These are phyloP conservation scores for Zygotorulaspora sp. DNA, from an alignment of 805 yeast genomes.

Conservation along the genomic window DNA sequence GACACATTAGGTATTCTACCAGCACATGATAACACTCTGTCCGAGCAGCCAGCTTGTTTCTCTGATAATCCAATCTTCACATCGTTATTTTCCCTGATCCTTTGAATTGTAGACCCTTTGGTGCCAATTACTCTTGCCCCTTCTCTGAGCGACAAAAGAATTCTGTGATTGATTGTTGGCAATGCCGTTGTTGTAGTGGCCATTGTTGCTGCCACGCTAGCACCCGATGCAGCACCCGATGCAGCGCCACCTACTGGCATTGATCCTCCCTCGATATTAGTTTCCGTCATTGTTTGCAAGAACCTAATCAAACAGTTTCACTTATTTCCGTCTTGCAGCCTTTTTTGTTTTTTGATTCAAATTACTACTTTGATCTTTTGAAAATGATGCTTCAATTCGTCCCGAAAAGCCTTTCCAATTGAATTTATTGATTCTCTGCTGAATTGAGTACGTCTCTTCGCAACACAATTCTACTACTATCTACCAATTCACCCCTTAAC, in stretches of 20 bases:
- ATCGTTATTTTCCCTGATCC: constrained; percentile 65
- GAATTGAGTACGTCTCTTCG: no score
- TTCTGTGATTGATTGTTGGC: constrained; percentile 31
- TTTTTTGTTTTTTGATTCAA: no score
- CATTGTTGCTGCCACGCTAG: not conserved
- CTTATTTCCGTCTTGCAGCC: no score
- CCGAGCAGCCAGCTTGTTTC: constrained; percentile 73
- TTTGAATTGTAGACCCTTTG: constrained; percentile 72
- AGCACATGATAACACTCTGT: constrained; percentile 72
- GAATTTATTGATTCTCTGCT: no score
- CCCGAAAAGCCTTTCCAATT: no score
- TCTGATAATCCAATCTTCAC: constrained; percentile 87
- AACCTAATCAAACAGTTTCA: no score
- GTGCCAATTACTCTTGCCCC: constrained; percentile 89
- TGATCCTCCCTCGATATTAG: not conserved
- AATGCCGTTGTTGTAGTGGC: constrained; percentile 1
- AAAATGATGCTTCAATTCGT: no score
- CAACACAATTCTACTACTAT: no score
- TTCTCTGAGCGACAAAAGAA: constrained; percentile 76
- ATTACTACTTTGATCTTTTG: no score
- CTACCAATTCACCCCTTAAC: no score
- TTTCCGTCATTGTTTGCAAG: no score
- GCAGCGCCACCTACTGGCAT: not conserved
- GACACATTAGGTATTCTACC: constrained; percentile 70
- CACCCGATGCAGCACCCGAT: no score